Base-by-base conservation (phyloP, 129 eudicot genomes). In the sunflower (Helianthus annuus) region DNA sequence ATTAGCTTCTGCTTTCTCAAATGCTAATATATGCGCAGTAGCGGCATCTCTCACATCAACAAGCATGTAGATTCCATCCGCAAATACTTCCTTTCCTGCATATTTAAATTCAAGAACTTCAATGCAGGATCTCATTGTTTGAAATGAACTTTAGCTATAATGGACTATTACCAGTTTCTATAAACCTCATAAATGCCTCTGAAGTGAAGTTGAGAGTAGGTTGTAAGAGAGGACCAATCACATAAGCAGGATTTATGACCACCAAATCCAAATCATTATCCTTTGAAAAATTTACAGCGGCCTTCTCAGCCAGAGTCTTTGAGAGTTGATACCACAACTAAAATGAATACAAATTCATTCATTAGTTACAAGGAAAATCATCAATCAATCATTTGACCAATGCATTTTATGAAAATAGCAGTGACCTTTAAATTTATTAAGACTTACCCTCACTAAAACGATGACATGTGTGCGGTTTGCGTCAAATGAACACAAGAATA, bases 31-130 rank as follows among this genome's bases (percentile, higher is more conserved):
- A 71, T 86, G 91, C 64, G 91, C 91, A 34, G 6, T 17, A 42
- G 83, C 86, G 48, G 78, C 84, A 81, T 86, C 88, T 69, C 85
- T 78, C 10, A 86, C 81, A 76, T 86, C 84, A 57, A 78, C 86
- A 55, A 45, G 76, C 68, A 71, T 62, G 15, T 71, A 66, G 16
- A 64, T 63, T 67, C 76, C 77, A 59, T 74, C 74, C 7, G 56
- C 16, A 12, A 65, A 74, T 14, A 73, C 40, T 55, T 83, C 77
- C 17, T 62, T 72, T 32, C 82, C 87, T 80, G 75, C 74, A 81
- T 8, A 44, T 27, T 32, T 5, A 56, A 44, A 60, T 68, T 4
- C 59, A 14, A 39, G 17, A 19, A 46, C 73, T 68, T 68, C 34
- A 68, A 49, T 48, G 8, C 4, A 3, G 65, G 3, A 27, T 59